These are phyloP conservation scores for Lathyrus sativus DNA, from an alignment of 306 rosid species.

Conservation along the genomic window DNA sequence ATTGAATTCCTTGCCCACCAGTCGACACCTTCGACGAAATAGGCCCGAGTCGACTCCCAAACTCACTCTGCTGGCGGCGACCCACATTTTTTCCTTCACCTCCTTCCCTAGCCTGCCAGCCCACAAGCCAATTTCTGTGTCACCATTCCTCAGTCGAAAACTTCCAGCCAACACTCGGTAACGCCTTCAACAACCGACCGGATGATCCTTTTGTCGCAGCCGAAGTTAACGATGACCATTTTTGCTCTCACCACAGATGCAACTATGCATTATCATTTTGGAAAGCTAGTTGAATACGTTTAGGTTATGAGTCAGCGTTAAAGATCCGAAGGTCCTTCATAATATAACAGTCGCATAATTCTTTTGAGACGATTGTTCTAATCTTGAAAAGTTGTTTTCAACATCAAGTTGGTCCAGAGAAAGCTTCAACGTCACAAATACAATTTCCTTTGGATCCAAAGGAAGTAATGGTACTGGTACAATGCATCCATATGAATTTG, in stretches of 20 bases:
- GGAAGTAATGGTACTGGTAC: conserved; percentile 55
- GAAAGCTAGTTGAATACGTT: conserved; percentile 72
- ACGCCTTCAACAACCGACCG: conserved; percentile 56
- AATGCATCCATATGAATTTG: conserved; percentile 72
- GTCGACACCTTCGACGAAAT: too few species aligned
- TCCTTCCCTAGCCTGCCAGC: too few species aligned
- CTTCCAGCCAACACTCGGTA: too few species aligned
- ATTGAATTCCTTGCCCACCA: too few species aligned
- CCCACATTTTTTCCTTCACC: too few species aligned
- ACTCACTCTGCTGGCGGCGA: too few species aligned
- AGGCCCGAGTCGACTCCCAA: too few species aligned
- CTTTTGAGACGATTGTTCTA: conserved; percentile 80
- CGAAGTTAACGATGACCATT: conserved; percentile 64
- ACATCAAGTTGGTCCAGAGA: conserved; percentile 38
- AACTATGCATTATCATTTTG: conserved; percentile 75
- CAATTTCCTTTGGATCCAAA: conserved; percentile 64
- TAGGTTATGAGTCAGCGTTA: conserved; percentile 71
- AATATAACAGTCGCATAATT: conserved; percentile 81
- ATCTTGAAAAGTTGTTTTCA: conserved; percentile 75
- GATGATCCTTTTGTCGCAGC: conserved; percentile 63
- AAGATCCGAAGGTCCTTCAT: conserved; percentile 94
- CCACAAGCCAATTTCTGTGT: too few species aligned
- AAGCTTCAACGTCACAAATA: conserved; percentile 53
- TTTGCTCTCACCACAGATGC: conserved; percentile 80
- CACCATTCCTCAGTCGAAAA: too few species aligned